Evolutionary conservation across 139 green algal genomes (phyloP), one percentile per base, ranked within the genome.

Genomic region (Chlorokybus atmophyticus): DNA sequence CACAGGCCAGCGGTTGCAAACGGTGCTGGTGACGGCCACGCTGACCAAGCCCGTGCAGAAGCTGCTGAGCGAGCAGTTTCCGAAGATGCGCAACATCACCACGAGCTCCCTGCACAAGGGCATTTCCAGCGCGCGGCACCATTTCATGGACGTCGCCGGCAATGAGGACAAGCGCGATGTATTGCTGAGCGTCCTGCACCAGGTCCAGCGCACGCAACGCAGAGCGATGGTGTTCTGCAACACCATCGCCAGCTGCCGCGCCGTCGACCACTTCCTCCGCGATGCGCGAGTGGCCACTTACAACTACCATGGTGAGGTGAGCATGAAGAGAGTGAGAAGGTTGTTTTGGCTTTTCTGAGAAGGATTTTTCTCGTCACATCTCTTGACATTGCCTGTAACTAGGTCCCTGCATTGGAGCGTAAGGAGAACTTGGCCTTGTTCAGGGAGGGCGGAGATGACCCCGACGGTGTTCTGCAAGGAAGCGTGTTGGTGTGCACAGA

Each of bases 181-280:
- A 21, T 14, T 44, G 35, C 35, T 44, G 35, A 10, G 10, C 35
- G 35, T 70, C 40, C 26, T 68, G 1, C 24, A 38, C 24, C 28
- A 21, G 1, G 59, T 59, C n/a, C 23, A 55, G 51, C 21, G 26
- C 17, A 30, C 55, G 0, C 63, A 69, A 3, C 49, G 77, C 51
- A 64, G 69, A 2, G 27, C 70, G 1, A 86, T 98, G 71, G 75
- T 97, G 24, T 98, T 98, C 70, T 93, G 82, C 79, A 95, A 94
- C 82, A 96, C 85, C 3, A 19, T 80, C 29, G 31, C 44, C 14
- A 68, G 39, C 0, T 79, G 71, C 55, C 60, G 84, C 8, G 88
- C 86, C 1, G 83, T 87, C 29, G 88, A 96, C 70, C 82, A 95
- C 72, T 62, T 62, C 51, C 74, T 87, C 29, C 14, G 28, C 0